phyloP scores from a whole-genome alignment of 306 rosid genomes.

The Gastrolobium villosum region DNA sequence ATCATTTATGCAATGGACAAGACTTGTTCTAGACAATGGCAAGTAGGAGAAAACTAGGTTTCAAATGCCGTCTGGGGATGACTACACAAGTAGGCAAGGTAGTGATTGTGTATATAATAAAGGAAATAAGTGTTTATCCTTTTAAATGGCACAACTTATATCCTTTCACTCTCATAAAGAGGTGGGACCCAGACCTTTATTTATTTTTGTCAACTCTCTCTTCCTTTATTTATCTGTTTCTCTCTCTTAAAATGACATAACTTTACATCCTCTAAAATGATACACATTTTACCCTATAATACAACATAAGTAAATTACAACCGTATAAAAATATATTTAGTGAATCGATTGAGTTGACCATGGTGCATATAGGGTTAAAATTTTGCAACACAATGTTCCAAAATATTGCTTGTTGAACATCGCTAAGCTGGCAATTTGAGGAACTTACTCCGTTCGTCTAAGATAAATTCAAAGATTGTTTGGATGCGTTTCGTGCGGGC shows the following conservation, averaged over 20 bases:
- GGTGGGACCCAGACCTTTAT: too few species aligned
- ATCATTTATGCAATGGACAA: not conserved
- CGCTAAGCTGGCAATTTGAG: constrained; percentile 36
- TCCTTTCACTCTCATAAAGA: too few species aligned
- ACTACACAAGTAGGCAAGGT: not conserved
- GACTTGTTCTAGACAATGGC: too few species aligned
- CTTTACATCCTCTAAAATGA: too few species aligned
- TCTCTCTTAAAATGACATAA: too few species aligned
- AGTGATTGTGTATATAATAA: not conserved
- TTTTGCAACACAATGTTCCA: constrained; percentile 13
- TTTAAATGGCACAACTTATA: too few species aligned
- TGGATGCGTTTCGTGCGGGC: not conserved
- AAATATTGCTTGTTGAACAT: constrained; percentile 19
- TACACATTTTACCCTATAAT: too few species aligned
- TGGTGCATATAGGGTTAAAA: not conserved
- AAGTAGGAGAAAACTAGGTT: constrained; percentile 5
- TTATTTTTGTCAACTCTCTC: too few species aligned
- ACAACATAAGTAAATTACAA: constrained; percentile 6
- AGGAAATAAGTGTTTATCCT: too few species aligned
- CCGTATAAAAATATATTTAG: not conserved
- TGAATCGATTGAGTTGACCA: not conserved
- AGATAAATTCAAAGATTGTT: constrained; percentile 11
- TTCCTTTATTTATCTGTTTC: too few species aligned
- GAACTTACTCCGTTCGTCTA: not conserved
- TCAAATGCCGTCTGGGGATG: constrained; percentile 29